A percentile compares a stretch with the other conserved stretches of the same genome.
Conservation (phyloP, 2,329 filamentous ascomycete genomes). For the Emmonsiellopsis sp. region DNA sequence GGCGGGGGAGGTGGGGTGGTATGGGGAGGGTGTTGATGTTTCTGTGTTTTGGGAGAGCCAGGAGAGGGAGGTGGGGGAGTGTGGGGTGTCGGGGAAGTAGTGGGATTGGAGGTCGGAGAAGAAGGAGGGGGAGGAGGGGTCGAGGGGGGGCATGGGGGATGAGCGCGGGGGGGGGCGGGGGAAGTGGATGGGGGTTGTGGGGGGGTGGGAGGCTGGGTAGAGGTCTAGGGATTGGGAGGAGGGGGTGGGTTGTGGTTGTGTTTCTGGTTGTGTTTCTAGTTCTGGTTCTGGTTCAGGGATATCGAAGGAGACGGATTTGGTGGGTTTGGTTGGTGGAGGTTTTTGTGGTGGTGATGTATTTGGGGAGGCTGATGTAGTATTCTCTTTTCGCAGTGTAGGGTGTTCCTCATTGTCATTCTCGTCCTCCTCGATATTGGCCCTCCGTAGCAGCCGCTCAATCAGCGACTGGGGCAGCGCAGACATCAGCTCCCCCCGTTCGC, state of each 20-base stretch:
- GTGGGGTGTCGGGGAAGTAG: constrained; percentile 82
- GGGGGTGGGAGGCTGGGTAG: constrained; percentile 30
- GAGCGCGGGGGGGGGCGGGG: constrained; percentile 36
- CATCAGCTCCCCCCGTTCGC: constrained; percentile 73
- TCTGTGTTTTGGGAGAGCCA: too few species aligned
- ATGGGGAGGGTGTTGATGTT: too few species aligned
- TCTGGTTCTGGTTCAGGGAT: constrained; percentile 10
- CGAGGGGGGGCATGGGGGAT: constrained; percentile 58
- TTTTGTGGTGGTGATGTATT: background rate
- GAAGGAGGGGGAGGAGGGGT: constrained; percentile 76
- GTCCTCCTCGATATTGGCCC: constrained; percentile 65
- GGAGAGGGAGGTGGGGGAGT: constrained; percentile 74
- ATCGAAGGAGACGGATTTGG: constrained; percentile 25
- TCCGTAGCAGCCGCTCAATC: constrained; percentile 65
- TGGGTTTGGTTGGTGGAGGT: constrained; percentile 3
- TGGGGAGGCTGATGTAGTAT: too few species aligned
- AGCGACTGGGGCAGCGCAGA: constrained; percentile 65
- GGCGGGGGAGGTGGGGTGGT: constrained; percentile 66
- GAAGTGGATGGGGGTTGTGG: constrained; percentile 32
- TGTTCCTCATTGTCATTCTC: background rate
- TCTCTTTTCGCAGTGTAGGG: background rate
- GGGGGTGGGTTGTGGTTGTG: constrained; percentile 16
- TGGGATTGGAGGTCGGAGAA: constrained; percentile 76
- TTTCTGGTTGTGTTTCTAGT: constrained; percentile 4
- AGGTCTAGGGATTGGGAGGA: constrained; percentile 28